Evolutionary conservation across 2,329 filamentous ascomycete species (phyloP), one percentile per base, ranked within the genome.

Genomic region (Colletotrichum neosansevieriae): DNA sequence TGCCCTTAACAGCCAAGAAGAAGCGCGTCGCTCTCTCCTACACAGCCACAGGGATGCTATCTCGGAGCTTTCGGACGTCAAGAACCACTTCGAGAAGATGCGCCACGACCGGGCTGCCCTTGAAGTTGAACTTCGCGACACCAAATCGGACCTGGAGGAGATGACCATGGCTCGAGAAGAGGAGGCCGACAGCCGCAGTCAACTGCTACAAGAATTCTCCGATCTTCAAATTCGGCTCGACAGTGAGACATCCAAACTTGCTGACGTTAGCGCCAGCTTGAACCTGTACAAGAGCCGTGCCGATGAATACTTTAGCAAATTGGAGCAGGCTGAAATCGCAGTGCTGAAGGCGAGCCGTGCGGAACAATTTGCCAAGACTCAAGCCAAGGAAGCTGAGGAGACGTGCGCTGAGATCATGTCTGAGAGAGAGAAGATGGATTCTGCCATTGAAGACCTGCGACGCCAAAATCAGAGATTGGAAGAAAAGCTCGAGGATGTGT

Each of bases 221-320:
- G 96, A 98, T 75, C 84, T 98, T 56, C 96, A 98, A 75, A 97
- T 98, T 73, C 89, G 94, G 51, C 86, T 98, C 15, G 96, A 98
- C 76, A 91, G 92, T 6, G 96, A 98, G 80, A 89, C 90, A 1
- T 97, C 94, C 1, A 95, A 92, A 77, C 85, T 95, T 32, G 88
- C 91, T 32, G 95, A 99, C 78, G 90, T 97, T 50, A 90, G 89
- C 7, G 92, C 94, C 3, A 97, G 92, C 77, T 86, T 98, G 47
- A 91, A 89, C 69, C 82, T 98, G 70, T 99, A 98, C 85, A 98
- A 97, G 86, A 90, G 89, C 71, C 90, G 95, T 49, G 92, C 95
- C 4, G 94, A 98, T 76, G 95, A 98, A 77, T 98, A 99, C 80
- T 99, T 98, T 81, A 92, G 90, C 83, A 98, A 97, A 80, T 88